Conservation (phyloP, 1,284 basidiomycete genomes). For the Leccinum insolens region DNA sequence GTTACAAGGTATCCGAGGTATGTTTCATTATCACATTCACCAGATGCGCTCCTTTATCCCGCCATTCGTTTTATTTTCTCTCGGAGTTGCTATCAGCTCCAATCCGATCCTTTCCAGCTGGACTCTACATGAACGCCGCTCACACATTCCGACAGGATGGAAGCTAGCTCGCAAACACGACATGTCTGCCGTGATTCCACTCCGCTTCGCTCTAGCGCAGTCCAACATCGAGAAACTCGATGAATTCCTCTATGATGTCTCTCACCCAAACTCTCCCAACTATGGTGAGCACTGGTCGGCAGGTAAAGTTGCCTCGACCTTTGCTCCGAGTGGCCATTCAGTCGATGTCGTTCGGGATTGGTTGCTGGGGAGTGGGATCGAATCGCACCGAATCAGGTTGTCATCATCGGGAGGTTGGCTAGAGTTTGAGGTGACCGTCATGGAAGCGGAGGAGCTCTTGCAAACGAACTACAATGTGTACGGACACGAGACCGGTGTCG, state of each 20-base stretch:
- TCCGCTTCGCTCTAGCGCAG: constrained; percentile 47
- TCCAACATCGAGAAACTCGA: constrained; percentile 43
- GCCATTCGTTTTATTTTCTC: too few species aligned
- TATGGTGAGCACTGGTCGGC: constrained; percentile 53
- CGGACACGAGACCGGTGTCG: constrained; percentile 37
- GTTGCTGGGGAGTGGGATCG: constrained; percentile 42
- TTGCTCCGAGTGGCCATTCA: constrained; percentile 42
- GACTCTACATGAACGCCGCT: constrained; percentile 38
- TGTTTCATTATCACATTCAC: too few species aligned
- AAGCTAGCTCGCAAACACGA: constrained; percentile 31
- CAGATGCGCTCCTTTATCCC: too few species aligned
- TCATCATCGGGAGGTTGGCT: constrained; percentile 43
- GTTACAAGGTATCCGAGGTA: too few species aligned
- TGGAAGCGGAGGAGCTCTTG: constrained; percentile 48
- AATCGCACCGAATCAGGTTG: constrained; percentile 35
- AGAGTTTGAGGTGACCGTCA: constrained; percentile 42
- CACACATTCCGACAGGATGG: constrained; percentile 39
- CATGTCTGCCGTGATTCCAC: constrained; percentile 35
- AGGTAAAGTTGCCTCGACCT: constrained; percentile 40
- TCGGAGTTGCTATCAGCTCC: constrained; percentile 16
- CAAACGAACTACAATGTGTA: constrained; percentile 47
- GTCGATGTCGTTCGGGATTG: constrained; percentile 42
- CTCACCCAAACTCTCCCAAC: constrained; percentile 45
- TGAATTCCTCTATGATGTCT: constrained; percentile 43
- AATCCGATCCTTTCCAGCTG: constrained; percentile 18